These are phyloP conservation scores for Penicilliopsis zonata DNA, from an alignment of 495 filamentous ascomycete genomes.

Conservation along the genomic window DNA sequence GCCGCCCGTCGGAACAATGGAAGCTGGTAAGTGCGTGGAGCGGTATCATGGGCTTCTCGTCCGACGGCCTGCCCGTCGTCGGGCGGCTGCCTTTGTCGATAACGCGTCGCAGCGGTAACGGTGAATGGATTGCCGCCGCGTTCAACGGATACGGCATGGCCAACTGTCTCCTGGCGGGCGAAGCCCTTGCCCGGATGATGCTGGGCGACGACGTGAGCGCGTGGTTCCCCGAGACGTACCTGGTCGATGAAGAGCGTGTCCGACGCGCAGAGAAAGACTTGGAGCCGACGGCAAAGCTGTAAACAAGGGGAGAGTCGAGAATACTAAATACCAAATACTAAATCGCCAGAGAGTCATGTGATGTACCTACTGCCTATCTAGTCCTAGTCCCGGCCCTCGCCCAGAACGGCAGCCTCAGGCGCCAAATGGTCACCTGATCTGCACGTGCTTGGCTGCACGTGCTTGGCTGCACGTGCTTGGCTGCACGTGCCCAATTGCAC, in stretches of 20 bases:
- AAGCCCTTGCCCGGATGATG: conserved; percentile 31
- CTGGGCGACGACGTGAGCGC: conserved; percentile 1
- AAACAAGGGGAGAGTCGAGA: too few species aligned
- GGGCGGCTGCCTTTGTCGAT: conserved; percentile 46
- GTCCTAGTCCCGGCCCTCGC: too few species aligned
- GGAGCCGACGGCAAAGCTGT: too few species aligned
- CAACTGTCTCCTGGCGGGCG: conserved; percentile 54
- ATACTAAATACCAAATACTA: too few species aligned
- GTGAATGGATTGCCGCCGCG: conserved; percentile 46
- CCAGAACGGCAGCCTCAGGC: too few species aligned
- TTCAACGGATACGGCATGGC: conserved; percentile 81
- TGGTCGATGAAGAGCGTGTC: not conserved
- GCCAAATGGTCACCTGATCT: too few species aligned
- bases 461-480: too few species aligned
- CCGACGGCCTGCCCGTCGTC: conserved; percentile 59
- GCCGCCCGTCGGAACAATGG: conserved; percentile 17
- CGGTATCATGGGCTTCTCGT: conserved; percentile 69
- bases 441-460: too few species aligned
- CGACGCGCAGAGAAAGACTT: too few species aligned
- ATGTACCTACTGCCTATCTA: too few species aligned
- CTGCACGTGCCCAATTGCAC: too few species aligned
- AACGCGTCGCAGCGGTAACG: conserved; percentile 22
- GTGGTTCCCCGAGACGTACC: conserved; percentile 1
- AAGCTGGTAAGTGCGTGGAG: conserved; percentile 53
- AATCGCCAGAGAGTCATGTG: too few species aligned